Evolutionary conservation across 2,329 filamentous ascomycete genomes (phyloP).

Genomic region (Emmonsiellopsis sp.): DNA sequence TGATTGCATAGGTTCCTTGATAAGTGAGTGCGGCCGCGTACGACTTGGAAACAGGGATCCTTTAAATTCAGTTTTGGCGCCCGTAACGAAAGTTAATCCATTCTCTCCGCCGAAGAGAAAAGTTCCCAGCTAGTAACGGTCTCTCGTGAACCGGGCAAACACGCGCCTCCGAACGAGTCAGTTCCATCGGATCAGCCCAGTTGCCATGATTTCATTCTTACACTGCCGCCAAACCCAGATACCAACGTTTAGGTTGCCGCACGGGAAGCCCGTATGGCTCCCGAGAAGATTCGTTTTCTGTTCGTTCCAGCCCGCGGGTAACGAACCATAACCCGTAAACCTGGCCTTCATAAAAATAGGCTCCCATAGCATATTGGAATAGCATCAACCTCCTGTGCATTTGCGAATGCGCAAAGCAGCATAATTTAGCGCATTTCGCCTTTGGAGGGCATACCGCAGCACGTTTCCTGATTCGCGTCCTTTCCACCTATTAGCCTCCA

Average conservation of each 20-base stretch:
- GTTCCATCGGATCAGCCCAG: not conserved
- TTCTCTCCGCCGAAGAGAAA: not conserved
- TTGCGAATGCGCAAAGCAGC: not conserved
- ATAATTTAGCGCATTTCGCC: too few species aligned
- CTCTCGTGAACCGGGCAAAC: not conserved
- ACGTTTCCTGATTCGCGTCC: not conserved
- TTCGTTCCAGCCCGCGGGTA: not conserved
- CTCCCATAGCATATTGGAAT: not conserved
- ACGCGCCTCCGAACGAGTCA: not conserved
- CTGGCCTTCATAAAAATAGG: not conserved
- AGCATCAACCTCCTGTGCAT: not conserved
- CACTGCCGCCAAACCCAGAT: not conserved
- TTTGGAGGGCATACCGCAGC: too few species aligned
- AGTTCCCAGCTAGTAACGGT: not conserved
- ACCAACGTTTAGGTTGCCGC: not conserved
- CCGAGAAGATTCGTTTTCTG: not conserved
- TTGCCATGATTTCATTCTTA: not conserved
- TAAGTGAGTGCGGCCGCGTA: not conserved
- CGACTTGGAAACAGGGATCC: constrained; percentile 2
- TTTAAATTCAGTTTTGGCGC: not conserved
- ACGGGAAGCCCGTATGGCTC: not conserved
- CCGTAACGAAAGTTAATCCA: not conserved
- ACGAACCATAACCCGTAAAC: not conserved
- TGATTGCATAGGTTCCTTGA: constrained; percentile 1
- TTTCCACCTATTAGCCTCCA: not conserved